Evolutionary conservation across 2,329 filamentous ascomycete genomes (phyloP).

Genomic region (Alternaria burnsii): DNA sequence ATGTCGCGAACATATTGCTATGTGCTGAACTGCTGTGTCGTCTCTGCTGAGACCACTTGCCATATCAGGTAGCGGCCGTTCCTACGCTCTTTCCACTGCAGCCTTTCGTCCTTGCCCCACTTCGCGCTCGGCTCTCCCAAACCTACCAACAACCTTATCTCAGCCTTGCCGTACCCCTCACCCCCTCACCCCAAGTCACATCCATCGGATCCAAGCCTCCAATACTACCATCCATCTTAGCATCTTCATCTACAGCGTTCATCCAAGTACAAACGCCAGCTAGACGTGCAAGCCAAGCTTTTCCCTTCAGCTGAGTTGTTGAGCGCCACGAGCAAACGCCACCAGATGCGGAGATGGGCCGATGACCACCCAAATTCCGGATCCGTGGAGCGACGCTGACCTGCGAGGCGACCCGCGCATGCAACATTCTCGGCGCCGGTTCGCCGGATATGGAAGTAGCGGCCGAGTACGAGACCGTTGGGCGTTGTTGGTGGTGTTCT

Average conservation of each 20-base stretch:
- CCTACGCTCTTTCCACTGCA: not conserved
- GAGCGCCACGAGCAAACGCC: constrained; percentile 5
- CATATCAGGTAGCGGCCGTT: not conserved
- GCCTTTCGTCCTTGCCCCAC: not conserved
- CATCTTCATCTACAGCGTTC: not conserved
- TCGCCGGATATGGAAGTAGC: not conserved
- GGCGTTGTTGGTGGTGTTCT: not conserved
- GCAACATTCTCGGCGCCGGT: not conserved
- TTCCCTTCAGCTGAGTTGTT: constrained; percentile 8
- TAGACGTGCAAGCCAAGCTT: constrained; percentile 8
- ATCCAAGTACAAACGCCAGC: not conserved
- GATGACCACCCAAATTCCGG: not conserved
- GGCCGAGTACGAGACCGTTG: not conserved
- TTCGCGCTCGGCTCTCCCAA: not conserved
- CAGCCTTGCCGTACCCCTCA: not conserved
- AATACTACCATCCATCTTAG: not conserved
- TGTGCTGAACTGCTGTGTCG: not conserved
- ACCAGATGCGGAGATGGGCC: not conserved
- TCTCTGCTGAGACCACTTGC: not conserved
- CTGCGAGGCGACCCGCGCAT: not conserved
- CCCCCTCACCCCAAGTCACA: not conserved
- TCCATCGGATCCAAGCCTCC: not conserved
- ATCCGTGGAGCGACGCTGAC: not conserved
- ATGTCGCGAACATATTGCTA: not conserved
- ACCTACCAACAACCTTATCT: not conserved